These are phyloP conservation scores for Komagataella pastoris DNA, from an alignment of 805 yeast genomes.

Conservation along the genomic window DNA sequence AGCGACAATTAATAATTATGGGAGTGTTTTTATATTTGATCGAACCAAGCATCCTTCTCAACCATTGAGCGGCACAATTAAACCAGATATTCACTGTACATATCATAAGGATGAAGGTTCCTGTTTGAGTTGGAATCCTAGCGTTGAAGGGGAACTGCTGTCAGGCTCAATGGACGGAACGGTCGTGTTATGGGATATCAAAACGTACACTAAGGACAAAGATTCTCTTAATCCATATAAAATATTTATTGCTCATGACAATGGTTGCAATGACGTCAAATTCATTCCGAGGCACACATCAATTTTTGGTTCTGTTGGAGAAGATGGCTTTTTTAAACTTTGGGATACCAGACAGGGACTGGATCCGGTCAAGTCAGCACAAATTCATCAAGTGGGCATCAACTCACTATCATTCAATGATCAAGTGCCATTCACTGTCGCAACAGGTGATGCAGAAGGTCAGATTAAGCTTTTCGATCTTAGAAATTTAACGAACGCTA, in stretches of 20 bases:
- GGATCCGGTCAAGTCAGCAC: background rate
- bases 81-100: slow-evolving; percentile 21
- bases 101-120: slow-evolving; percentile 40
- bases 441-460: slow-evolving; percentile 57
- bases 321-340: slow-evolving; percentile 35
- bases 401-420: slow-evolving; percentile 52
- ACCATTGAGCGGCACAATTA: slow-evolving; percentile 19
- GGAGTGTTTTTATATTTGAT: slow-evolving; percentile 58
- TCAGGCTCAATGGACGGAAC: slow-evolving; percentile 54
- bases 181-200: slow-evolving; percentile 58
- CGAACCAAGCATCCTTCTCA: slow-evolving; percentile 66
- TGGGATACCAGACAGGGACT: slow-evolving; percentile 35
- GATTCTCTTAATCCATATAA: slow-evolving; percentile 6
- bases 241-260: slow-evolving; percentile 18
- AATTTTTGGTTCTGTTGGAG: slow-evolving; percentile 56
- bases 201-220: slow-evolving; percentile 5
- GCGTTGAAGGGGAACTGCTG: slow-evolving; percentile 42
- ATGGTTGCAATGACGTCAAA: slow-evolving; percentile 58
- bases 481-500: slow-evolving; percentile 25
- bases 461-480: slow-evolving; percentile 50
- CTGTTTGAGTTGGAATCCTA: slow-evolving; percentile 65
- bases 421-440: slow-evolving; percentile 38
- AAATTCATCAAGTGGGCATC: slow-evolving; percentile 15
- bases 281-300: slow-evolving; percentile 56
- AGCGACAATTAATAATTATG: slow-evolving; percentile 56